Percentiles rank a stretch among this genome's conserved stretches.
These are phyloP conservation scores for Prorocentrum cordatum DNA, from an alignment of 169 alveolate species.

Conservation along the genomic window DNA sequence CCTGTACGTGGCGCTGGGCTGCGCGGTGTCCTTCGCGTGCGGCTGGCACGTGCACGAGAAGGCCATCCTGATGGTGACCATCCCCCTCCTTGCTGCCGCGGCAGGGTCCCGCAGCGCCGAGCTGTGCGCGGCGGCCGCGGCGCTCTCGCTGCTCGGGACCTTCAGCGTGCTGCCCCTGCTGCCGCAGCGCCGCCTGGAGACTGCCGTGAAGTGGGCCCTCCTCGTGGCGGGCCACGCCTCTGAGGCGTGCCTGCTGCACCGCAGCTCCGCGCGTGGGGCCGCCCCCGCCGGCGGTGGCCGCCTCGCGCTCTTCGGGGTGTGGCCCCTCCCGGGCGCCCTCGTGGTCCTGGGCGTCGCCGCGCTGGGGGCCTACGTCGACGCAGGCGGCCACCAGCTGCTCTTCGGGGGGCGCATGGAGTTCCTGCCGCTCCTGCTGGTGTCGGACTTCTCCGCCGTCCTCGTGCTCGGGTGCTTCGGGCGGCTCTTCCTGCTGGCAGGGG, in stretches of 20 bases:
- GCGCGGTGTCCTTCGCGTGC: conserved; percentile 73
- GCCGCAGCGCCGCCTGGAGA: conserved; percentile 10
- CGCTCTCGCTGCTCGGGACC: not conserved
- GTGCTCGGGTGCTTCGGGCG: not conserved
- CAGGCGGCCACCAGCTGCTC: not conserved
- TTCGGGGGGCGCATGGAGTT: conserved; percentile 61
- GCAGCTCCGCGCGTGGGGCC: too few species aligned
- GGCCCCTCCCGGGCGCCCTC: not conserved
- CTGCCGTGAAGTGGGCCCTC: conserved; percentile 25
- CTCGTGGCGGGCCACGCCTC: not conserved
- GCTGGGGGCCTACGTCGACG: conserved; percentile 25
- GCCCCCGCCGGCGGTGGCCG: too few species aligned
- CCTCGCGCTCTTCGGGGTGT: not conserved
- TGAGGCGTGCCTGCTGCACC: not conserved
- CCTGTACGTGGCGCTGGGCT: conserved; percentile 64
- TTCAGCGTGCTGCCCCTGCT: conserved; percentile 57
- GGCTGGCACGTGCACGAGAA: conserved; percentile 83
- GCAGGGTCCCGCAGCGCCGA: too few species aligned
- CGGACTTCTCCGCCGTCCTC: conserved; percentile 51
- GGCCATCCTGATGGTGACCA: conserved; percentile 74
- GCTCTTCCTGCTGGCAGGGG: too few species aligned
- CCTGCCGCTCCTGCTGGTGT: conserved; percentile 67
- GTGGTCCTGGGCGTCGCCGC: not conserved
- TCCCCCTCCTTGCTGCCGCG: conserved; percentile 65
- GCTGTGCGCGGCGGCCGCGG: not conserved